These are phyloP conservation scores for Xylariaceae sp. DNA, from an alignment of 2,329 filamentous ascomycete species.

Conservation along the genomic window DNA sequence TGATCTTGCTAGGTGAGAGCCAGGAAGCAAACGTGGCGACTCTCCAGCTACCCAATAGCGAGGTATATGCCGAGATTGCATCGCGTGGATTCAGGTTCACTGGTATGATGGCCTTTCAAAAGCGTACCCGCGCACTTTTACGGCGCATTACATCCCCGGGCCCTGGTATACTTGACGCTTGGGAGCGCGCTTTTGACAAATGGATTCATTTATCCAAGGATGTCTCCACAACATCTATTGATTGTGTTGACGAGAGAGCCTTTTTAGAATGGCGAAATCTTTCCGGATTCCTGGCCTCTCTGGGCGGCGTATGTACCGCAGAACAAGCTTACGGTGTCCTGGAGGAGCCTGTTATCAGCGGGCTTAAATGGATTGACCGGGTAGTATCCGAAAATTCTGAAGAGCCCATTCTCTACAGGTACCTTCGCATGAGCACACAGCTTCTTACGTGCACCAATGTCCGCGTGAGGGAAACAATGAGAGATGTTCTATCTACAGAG, in stretches of 20 bases:
- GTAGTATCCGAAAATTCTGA: slow-evolving; percentile 65
- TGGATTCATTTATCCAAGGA: slow-evolving; percentile 71
- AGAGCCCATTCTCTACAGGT: slow-evolving; percentile 65
- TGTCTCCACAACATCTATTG: slow-evolving; percentile 59
- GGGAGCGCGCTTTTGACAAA: slow-evolving; percentile 69
- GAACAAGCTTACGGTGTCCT: slow-evolving; percentile 61
- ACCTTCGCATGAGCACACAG: slow-evolving; percentile 68
- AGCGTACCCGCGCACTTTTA: slow-evolving; percentile 65
- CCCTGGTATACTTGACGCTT: slow-evolving; percentile 70
- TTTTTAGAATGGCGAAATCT: slow-evolving; percentile 73
- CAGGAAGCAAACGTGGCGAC: slow-evolving; percentile 58
- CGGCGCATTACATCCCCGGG: slow-evolving; percentile 68
- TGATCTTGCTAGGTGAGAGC: slow-evolving; percentile 58
- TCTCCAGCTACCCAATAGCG: slow-evolving; percentile 64
- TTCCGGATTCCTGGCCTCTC: slow-evolving; percentile 71
- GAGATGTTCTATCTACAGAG: slow-evolving; percentile 71
- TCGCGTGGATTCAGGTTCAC: slow-evolving; percentile 71
- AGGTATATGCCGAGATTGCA: slow-evolving; percentile 67
- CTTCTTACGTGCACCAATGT: slow-evolving; percentile 69
- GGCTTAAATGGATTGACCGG: slow-evolving; percentile 70
- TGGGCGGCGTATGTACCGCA: slow-evolving; percentile 70
- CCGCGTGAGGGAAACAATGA: slow-evolving; percentile 69
- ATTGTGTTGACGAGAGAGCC: slow-evolving; percentile 61
- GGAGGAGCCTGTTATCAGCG: slow-evolving; percentile 64
- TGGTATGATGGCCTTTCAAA: slow-evolving; percentile 73